These are phyloP conservation scores for Volvariella surrecta DNA, from an alignment of 1,284 basidiomycete species.

Conservation along the genomic window DNA sequence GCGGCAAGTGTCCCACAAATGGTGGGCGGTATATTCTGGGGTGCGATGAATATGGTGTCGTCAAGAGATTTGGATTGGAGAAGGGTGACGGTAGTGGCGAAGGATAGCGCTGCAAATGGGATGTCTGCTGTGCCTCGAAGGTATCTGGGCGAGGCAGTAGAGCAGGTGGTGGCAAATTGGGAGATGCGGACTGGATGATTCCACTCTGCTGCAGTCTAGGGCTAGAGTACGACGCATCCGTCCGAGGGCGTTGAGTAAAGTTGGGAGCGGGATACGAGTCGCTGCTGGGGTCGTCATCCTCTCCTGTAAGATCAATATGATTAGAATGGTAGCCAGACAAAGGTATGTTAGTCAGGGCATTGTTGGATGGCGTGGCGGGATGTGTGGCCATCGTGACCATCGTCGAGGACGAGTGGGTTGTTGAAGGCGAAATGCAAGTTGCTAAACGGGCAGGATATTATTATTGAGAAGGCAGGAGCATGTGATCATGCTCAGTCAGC, in stretches of 20 bases:
- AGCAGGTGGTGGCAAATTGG: neutral
- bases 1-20: conserved; percentile 4
- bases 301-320: conserved; percentile 51
- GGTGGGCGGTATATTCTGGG: too few species aligned
- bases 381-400: conserved; percentile 16
- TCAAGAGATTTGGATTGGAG: conserved; percentile 1
- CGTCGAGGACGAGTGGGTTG: conserved; percentile 1
- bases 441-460: too few species aligned
- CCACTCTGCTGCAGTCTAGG: conserved; percentile 11
- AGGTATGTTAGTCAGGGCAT: conserved; percentile 1
- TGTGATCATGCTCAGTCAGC: conserved; percentile 1
- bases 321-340: conserved; percentile 19
- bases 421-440: conserved; percentile 3
- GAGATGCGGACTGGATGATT: conserved; percentile 2
- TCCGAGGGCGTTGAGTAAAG: conserved; percentile 28
- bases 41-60: neutral
- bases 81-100: conserved; percentile 9
- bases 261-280: conserved; percentile 26
- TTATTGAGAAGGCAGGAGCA: neutral
- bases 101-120: conserved; percentile 7
- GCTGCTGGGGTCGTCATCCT: conserved; percentile 42
- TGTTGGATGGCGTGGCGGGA: conserved; percentile 10
- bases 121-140: neutral
- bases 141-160: conserved; percentile 1
- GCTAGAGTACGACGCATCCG: conserved; percentile 17